Evolutionary conservation across 148 eudicot species (phyloP).

Genomic region (Spergularia marina): DNA sequence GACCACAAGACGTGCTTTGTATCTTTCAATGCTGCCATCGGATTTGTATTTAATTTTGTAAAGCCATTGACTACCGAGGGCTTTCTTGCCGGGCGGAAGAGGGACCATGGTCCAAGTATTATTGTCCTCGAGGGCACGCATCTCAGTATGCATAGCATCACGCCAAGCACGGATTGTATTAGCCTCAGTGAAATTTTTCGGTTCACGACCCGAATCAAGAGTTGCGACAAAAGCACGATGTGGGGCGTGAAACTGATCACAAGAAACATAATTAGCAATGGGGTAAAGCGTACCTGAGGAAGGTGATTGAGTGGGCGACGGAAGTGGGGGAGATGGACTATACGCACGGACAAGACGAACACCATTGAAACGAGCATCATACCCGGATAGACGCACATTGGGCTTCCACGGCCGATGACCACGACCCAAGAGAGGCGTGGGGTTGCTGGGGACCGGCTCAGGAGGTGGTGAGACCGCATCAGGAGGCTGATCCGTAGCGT

Average conservation of each 20-base stretch:
- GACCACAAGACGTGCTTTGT: neutral
- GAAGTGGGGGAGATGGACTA: neutral
- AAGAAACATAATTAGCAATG: neutral
- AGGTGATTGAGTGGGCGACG: neutral
- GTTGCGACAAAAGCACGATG: neutral
- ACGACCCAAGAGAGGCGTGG: too few species aligned
- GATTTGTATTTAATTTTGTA: neutral
- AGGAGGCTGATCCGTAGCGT: too few species aligned
- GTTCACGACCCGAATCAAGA: neutral
- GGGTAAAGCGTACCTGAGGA: neutral
- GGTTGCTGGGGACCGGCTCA: too few species aligned
- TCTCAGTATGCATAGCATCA: neutral
- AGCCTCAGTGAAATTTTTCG: neutral
- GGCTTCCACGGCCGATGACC: too few species aligned
- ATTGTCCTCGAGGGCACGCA: neutral
- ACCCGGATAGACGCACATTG: too few species aligned
- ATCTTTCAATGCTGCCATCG: neutral
- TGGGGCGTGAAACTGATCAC: neutral
- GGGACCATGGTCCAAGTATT: neutral
- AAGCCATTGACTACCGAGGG: neutral
- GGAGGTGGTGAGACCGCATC: too few species aligned
- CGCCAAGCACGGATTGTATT: neutral
- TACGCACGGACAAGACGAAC: neutral
- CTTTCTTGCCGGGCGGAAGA: neutral
- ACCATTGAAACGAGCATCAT: too few species aligned